Conservation (phyloP, 495 filamentous ascomycete species). For the Aspergillus mulundensis region DNA sequence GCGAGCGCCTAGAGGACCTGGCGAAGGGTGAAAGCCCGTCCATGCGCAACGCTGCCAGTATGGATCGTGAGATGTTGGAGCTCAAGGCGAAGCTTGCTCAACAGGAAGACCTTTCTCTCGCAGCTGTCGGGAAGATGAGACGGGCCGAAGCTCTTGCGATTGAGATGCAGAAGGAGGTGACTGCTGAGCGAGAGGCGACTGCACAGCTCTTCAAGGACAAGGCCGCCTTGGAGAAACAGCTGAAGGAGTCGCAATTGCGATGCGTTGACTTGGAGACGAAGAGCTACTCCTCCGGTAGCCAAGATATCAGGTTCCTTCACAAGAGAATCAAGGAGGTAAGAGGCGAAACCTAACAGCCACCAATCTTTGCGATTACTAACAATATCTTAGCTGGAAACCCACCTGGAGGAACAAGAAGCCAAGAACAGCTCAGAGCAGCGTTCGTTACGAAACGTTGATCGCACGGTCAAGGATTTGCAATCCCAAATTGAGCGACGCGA, state of each 20-base stretch:
- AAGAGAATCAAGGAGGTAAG: conserved; percentile 89
- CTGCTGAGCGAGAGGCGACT: conserved; percentile 80
- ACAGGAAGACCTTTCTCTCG: conserved; percentile 87
- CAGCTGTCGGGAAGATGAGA: conserved; percentile 97
- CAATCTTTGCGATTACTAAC: conserved; percentile 14
- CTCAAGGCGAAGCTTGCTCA: conserved; percentile 87
- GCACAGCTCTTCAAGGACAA: conserved; percentile 89
- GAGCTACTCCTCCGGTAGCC: conserved; percentile 87
- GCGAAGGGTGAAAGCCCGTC: conserved; percentile 82
- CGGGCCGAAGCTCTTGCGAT: conserved; percentile 82
- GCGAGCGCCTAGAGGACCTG: conserved; percentile 87
- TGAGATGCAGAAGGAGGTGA: conserved; percentile 93
- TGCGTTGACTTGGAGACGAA: conserved; percentile 95
- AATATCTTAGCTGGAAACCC: conserved; percentile 72
- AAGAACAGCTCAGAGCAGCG: conserved; percentile 75
- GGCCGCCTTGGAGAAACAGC: conserved; percentile 78
- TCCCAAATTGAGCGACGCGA: conserved; percentile 89
- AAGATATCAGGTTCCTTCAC: conserved; percentile 93
- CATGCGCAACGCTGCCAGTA: conserved; percentile 84
- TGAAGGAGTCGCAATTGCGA: conserved; percentile 87
- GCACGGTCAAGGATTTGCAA: conserved; percentile 89
- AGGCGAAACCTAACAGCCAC: conserved; percentile 25
- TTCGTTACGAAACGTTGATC: conserved; percentile 87
- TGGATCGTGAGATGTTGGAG: conserved; percentile 85
- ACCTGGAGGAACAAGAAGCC: conserved; percentile 79